Base-by-base conservation (phyloP, 495 filamentous ascomycete species). In the Ascobolus immersus region DNA sequence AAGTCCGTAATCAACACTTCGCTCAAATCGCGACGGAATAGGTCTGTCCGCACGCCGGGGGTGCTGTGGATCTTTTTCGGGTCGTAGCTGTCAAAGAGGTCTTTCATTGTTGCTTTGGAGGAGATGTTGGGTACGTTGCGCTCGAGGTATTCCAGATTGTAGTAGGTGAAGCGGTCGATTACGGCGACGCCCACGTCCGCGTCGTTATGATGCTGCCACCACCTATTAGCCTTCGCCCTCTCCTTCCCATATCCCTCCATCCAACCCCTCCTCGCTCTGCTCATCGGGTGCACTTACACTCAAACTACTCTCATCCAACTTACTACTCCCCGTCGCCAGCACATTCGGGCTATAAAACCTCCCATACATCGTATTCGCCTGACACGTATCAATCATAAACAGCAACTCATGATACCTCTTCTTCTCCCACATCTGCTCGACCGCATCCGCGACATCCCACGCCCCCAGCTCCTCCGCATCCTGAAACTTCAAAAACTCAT, bases 351-450 rank as follows among this genome's bases (percentile, higher is more conserved):
- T 84, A 59, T 94, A 94, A 52, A 96, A 75, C 52, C 91, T 84
- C 48, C 67, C 79, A 58, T 90, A 96, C 77, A 96, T 92, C 9
- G 86, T 96, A 45, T 96, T 96, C 23, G 86, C 86, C 56, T 96
- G 86, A 55, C 86, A 96, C 0, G 86, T 96, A 55, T 96, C 86
- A 55, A 96, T 94, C 86, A 96, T 96, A 60, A 96, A 96, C 36
- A 96, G 65, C 41, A 96, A 66, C 52, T 96, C 86, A 44, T 94
- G 78, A 50, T 80, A 80, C 55, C 86, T 65, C 58, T 82, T 81
- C 70, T 96, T 96, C 59, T 96, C 89, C 79, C 82, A 93, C 86
- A 96, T 96, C 64, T 96, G 86, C 53, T 84, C 84, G 52, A 96
- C 94, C 9, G 89, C 86, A 58, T 96, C 77, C 17, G 86, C 86